Conservation (phyloP, 1,139 yeast species). For the Candida tunisiensis region DNA sequence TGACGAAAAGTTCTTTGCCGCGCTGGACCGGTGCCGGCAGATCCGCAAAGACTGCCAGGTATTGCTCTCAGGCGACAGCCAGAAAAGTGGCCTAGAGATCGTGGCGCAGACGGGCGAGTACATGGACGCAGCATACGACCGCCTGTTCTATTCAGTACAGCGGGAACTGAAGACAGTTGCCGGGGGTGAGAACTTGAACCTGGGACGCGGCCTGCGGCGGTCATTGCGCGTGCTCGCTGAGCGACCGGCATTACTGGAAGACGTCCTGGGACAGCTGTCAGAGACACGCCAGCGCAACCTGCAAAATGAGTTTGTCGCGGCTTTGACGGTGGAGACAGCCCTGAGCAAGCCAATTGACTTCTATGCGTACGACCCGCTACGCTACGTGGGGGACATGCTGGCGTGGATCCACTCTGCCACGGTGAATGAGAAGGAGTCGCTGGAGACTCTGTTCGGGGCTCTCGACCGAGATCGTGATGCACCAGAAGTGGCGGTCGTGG, state of each 20-base stretch:
- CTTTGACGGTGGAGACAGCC: conserved; percentile 32
- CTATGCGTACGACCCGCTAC: conserved; percentile 63
- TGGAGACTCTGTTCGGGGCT: conserved; percentile 39
- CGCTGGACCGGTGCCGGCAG: conserved; percentile 34
- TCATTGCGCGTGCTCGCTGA: conserved; percentile 18
- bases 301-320: conserved; percentile 28
- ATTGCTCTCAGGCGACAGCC: conserved; percentile 43
- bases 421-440: conserved; percentile 72
- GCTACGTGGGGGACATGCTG: conserved; percentile 73
- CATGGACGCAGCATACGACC: conserved; percentile 34
- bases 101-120: conserved; percentile 43
- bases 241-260: conserved; percentile 20
- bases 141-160: conserved; percentile 25
- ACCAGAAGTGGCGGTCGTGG: conserved; percentile 4
- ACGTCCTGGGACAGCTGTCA: conserved; percentile 16
- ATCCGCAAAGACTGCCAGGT: conserved; percentile 56
- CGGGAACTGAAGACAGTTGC: conserved; percentile 16
- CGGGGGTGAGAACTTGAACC: conserved; percentile 11
- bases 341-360: conserved; percentile 36
- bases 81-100: conserved; percentile 53
- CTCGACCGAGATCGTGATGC: conserved; percentile 18
- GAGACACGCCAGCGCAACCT: conserved; percentile 16
- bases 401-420: conserved; percentile 86
- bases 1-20: conserved; percentile 44
- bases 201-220: conserved; percentile 10